A percentile compares a stretch with the other conserved stretches of the same genome.
phyloP scores from a whole-genome alignment of 1,284 basidiomycete species.

The Ustilago loliicola region DNA sequence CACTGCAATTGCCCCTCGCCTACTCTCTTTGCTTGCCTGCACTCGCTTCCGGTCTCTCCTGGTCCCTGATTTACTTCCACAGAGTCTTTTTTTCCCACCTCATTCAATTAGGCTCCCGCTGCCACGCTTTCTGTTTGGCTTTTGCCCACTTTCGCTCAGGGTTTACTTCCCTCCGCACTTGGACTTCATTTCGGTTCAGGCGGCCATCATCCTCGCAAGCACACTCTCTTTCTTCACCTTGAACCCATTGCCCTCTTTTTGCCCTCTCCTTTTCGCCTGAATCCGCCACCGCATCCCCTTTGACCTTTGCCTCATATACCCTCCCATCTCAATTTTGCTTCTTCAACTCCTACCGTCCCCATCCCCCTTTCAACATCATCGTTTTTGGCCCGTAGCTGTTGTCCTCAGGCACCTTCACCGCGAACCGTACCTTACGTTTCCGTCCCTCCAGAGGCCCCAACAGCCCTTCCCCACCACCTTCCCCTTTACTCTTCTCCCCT shows the following conservation, averaged over 20 bases:
- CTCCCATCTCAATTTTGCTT: background rate
- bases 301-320: slow-evolving; percentile 18
- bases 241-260: background rate
- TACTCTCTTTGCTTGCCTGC: background rate
- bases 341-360: background rate
- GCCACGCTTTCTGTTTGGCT: slow-evolving; percentile 25
- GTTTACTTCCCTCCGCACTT: slow-evolving; percentile 16
- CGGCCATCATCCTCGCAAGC: background rate
- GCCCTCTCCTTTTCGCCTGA: background rate
- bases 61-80: slow-evolving; percentile 10
- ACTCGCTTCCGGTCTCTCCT: slow-evolving; percentile 14
- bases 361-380: background rate
- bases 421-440: background rate
- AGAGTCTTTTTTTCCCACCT: slow-evolving; percentile 15
- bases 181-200: slow-evolving; percentile 18
- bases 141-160: slow-evolving; percentile 8
- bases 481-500: background rate
- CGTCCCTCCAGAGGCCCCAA: slow-evolving; percentile 10
- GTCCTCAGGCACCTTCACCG: slow-evolving; percentile 2
- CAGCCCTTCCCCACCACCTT: background rate
- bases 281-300: background rate
- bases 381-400: background rate
- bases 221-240: background rate
- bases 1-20: background rate
- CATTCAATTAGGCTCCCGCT: slow-evolving; percentile 19